Percentiles rank a stretch among this genome's conserved stretches.
Conservation (phyloP, 2,329 filamentous ascomycete species). For the Hypoxylon sp. region DNA sequence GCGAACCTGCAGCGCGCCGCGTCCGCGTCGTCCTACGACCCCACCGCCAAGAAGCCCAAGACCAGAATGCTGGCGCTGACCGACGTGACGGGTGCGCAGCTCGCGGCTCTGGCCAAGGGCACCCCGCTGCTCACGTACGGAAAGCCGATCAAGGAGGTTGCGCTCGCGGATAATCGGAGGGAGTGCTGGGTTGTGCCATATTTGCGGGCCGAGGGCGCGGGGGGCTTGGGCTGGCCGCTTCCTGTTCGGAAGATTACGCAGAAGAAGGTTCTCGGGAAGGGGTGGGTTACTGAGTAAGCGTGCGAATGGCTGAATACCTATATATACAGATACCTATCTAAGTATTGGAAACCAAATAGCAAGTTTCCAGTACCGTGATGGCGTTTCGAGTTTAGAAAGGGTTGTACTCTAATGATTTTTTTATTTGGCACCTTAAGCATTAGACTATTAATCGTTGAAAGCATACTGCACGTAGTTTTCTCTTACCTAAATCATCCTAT, state of each 20-base stretch:
- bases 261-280: constrained; percentile 73
- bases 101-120: constrained; percentile 81
- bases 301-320: too few species aligned
- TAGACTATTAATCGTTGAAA: too few species aligned
- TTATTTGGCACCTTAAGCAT: too few species aligned
- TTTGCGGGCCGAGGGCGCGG: constrained; percentile 72
- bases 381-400: too few species aligned
- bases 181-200: constrained; percentile 87
- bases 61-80: constrained; percentile 91
- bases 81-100: constrained; percentile 76
- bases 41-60: constrained; percentile 66
- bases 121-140: constrained; percentile 86
- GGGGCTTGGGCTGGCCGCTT: constrained; percentile 81
- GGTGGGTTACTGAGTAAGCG: constrained; percentile 77
- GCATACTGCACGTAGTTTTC: too few species aligned
- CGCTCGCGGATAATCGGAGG: constrained; percentile 59
- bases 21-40: constrained; percentile 50
- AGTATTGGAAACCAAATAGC: too few species aligned
- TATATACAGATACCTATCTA: too few species aligned
- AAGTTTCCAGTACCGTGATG: too few species aligned
- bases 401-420: too few species aligned
- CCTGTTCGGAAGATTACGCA: constrained; percentile 87
- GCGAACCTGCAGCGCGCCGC: constrained; percentile 79
- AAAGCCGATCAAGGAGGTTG: constrained; percentile 88
- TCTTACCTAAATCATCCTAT: too few species aligned